These are phyloP conservation scores for Phytophthora fragariaefolia DNA, from an alignment of 352 stramenopile species.

Conservation along the genomic window DNA sequence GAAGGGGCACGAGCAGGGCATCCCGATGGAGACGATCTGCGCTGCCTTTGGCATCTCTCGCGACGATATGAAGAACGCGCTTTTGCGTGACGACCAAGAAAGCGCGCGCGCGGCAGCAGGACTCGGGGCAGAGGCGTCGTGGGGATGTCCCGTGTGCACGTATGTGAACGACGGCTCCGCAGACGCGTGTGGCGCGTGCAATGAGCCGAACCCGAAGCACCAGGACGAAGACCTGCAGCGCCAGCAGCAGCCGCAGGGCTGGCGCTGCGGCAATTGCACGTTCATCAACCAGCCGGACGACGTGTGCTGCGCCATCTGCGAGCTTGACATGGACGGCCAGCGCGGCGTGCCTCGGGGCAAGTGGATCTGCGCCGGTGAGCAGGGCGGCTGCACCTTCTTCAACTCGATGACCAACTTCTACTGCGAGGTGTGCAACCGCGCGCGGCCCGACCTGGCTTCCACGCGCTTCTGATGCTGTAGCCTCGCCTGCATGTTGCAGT, in stretches of 20 bases:
- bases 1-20: slow-evolving; percentile 37
- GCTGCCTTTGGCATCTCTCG: slow-evolving; percentile 68
- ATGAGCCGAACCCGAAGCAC: slow-evolving; percentile 61
- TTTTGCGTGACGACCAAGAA: slow-evolving; percentile 58
- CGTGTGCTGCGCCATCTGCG: slow-evolving; percentile 79
- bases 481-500: slow-evolving; percentile 11
- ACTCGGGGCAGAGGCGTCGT: slow-evolving; percentile 37
- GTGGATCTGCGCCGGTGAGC: slow-evolving; percentile 85
- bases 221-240: slow-evolving; percentile 31
- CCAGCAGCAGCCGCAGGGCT: slow-evolving; percentile 59
- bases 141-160: slow-evolving; percentile 81
- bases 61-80: slow-evolving; percentile 58
- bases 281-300: slow-evolving; percentile 86
- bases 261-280: slow-evolving; percentile 86
- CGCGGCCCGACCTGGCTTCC: slow-evolving; percentile 73
- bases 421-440: slow-evolving; percentile 91
- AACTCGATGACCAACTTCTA: slow-evolving; percentile 86
- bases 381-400: slow-evolving; percentile 90
- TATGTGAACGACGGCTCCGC: slow-evolving; percentile 67
- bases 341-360: slow-evolving; percentile 82
- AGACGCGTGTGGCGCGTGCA: slow-evolving; percentile 62
- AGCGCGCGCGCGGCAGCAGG: slow-evolving; percentile 19
- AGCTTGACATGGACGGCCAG: slow-evolving; percentile 81
- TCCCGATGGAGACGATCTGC: slow-evolving; percentile 76
- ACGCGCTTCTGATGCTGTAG: slow-evolving; percentile 65